Percentiles rank a stretch among this genome's conserved stretches.
These are phyloP conservation scores for Polytrichum commune DNA, from an alignment of 225 moss, liverwort and hornwort species.

Conservation along the genomic window DNA sequence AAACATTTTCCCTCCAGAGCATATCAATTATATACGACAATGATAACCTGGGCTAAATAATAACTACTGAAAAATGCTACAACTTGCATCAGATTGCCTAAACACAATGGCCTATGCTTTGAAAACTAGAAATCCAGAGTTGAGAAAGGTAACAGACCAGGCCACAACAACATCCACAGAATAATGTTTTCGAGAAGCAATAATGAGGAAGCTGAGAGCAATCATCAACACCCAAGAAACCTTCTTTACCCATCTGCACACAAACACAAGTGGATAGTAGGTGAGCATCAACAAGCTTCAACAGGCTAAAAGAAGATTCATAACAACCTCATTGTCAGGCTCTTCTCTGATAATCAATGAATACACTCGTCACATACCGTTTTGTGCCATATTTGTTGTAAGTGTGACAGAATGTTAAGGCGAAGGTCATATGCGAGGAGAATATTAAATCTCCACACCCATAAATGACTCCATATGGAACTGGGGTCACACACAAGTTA, in stretches of 20 bases:
- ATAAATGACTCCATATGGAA: conserved; percentile 87
- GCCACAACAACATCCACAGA: conserved; percentile 95
- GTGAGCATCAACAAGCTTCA: no score
- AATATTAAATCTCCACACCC: conserved; percentile 97
- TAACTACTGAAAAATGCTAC: no score
- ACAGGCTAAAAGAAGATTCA: no score
- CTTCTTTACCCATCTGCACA: conserved; percentile 71
- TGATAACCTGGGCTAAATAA: no score
- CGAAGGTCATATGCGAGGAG: conserved; percentile 97
- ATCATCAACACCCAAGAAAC: conserved; percentile 60
- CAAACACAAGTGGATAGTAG: background rate
- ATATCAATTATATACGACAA: no score
- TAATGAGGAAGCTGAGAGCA: conserved; percentile 78
- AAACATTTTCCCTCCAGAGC: no score
- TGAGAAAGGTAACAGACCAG: conserved; percentile 44
- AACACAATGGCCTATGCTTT: background rate
- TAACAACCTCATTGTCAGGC: no score
- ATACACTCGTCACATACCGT: conserved; percentile 25
- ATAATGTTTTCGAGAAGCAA: conserved; percentile 97
- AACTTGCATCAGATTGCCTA: no score
- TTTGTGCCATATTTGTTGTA: conserved; percentile 88
- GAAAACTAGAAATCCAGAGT: background rate
- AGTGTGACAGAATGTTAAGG: conserved; percentile 80
- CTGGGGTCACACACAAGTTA: conserved; percentile 18
- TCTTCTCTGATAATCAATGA: background rate